A percentile compares a stretch with the other conserved stretches of the same genome.
These are phyloP conservation scores for Tetraselmis chui DNA, from an alignment of 139 green algal genomes.

Conservation along the genomic window DNA sequence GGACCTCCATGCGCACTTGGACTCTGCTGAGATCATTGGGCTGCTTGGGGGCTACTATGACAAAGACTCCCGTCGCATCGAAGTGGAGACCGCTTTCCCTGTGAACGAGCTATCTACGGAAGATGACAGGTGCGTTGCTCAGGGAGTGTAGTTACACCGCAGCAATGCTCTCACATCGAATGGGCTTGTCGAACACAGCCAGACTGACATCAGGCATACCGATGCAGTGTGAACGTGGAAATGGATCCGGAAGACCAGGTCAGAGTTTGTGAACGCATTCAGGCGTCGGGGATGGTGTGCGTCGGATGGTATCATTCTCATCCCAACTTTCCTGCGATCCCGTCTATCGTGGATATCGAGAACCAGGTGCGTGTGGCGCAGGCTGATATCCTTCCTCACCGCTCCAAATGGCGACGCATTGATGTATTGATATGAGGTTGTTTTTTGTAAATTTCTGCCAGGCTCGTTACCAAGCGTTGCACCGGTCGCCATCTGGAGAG, in stretches of 20 bases:
- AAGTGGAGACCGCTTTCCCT: slow-evolving; percentile 26
- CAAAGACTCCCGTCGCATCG: slow-evolving; percentile 16
- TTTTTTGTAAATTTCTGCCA: no score
- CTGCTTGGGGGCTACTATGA: not conserved
- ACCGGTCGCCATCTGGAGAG: not conserved
- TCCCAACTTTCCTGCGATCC: slow-evolving; percentile 48
- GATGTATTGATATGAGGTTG: no score
- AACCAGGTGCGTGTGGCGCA: slow-evolving; percentile 55
- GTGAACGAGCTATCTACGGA: slow-evolving; percentile 41
- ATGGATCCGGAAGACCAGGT: slow-evolving; percentile 63
- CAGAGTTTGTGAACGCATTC: slow-evolving; percentile 12
- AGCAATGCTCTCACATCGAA: no score
- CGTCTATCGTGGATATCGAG: slow-evolving; percentile 61
- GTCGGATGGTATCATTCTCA: slow-evolving; percentile 76
- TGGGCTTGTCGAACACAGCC: no score
- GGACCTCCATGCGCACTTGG: slow-evolving; percentile 5
- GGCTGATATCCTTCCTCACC: no score
- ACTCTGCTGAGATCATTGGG: slow-evolving; percentile 4
- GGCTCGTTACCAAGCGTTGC: not conserved
- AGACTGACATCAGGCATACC: no score
- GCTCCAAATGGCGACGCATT: no score
- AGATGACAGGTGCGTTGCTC: slow-evolving; percentile 18
- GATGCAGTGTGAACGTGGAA: slow-evolving; percentile 47
- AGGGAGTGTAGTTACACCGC: no score
- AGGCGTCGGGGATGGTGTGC: slow-evolving; percentile 12